Evolutionary conservation across 2,329 filamentous ascomycete species (phyloP), one percentile per base, ranked within the genome.

Genomic region (Fonsecaea monophora): DNA sequence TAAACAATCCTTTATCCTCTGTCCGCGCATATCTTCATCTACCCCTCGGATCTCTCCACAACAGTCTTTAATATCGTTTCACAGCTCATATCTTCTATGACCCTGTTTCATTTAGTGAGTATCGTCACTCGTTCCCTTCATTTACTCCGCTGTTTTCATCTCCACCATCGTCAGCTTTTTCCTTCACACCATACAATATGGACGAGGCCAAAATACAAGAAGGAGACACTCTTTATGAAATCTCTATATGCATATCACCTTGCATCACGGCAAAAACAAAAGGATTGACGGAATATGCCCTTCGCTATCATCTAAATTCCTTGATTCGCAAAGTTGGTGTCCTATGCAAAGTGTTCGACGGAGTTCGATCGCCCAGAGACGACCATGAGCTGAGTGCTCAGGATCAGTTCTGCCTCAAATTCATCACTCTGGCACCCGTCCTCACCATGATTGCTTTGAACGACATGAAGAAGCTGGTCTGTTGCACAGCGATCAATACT

Each of bases 351-450:
- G 38, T 54, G 38, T 18, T 64, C 34, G 45, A 37, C 6, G 42
- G 30, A 18, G 8, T 50, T 15, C 18, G 32, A 25, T 48, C 21
- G 9, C n/a, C 62, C 25, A 13, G 13, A n/a, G 37, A 12, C 18
- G 21, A 60, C 32, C n/a, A 50, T 2, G 50, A 6, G 18, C 37
- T 60, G 21, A 37, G 25, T 8, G n/a, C 18, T 15, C 45, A 65
- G 21, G 30, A 21, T 9, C 38, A 48, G 13, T 9, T 61, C 9
- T 48, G 21, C 35, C 48, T 42, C 54, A 60, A 37, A 38, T 60
- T 62, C 34, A n/a, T 60, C 40, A 54, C 40, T 13, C n/a, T 67
- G 45, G 64, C 60, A 5, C 64, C 64, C 10, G 55, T 67, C 2
- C 55, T 67, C 7, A 59, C 21, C 48, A 56, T 35, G 18, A 45